Base-by-base conservation (phyloP, 192 early-diverging fungal genomes). In the Phycomyces nitens region DNA sequence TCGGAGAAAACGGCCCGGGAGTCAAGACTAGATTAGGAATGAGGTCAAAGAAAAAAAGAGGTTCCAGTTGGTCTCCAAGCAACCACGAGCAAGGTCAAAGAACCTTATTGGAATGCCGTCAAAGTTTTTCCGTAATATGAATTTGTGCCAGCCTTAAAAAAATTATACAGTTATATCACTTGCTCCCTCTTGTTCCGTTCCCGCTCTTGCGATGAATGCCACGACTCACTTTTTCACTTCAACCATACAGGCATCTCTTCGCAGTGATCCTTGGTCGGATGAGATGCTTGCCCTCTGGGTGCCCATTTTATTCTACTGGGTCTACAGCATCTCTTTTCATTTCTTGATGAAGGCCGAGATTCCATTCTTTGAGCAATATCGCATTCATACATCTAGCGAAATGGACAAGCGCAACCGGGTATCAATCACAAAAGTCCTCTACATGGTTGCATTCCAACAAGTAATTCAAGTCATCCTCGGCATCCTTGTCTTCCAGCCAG, bases 381-480 rank as follows among this genome's bases (percentile, higher is more conserved):
- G 88, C 27, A 83, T 92, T 72, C 74, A 88, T 68, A 60, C 79
- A 65, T 72, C 85, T 60, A 66, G 76, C 40, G 73, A 80, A 40
- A 43, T 72, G 76, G 68, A 82, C 49, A 82, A 70, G 34, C 71
- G 74, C 21, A 92, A 92, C 66, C 79, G 80, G 63, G 86, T 92
- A 21, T 84, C 88, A 10, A 66, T 87, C 12, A 18, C 57, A 18
- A 73, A 89, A 38, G 90, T 92, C 14, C 64, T 91, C 60, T 66
- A 68, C 53, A 77, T 80, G 42, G 87, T 89, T n/a, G 72, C 82
- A 10, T 60, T 92, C 29, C 88, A 90, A 60, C 90, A 91, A 60
- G 38, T 82, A 15, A 64, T 91, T 9, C 90, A 92, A 73, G 75
- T 78, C 47, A 60, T 79, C 8, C 56, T 79, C 2, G 74, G 74